Percentiles rank a stretch among this genome's conserved stretches.
Evolutionary conservation across 1,284 basidiomycete genomes (phyloP).

Genomic region (Porodaedalea pini): DNA sequence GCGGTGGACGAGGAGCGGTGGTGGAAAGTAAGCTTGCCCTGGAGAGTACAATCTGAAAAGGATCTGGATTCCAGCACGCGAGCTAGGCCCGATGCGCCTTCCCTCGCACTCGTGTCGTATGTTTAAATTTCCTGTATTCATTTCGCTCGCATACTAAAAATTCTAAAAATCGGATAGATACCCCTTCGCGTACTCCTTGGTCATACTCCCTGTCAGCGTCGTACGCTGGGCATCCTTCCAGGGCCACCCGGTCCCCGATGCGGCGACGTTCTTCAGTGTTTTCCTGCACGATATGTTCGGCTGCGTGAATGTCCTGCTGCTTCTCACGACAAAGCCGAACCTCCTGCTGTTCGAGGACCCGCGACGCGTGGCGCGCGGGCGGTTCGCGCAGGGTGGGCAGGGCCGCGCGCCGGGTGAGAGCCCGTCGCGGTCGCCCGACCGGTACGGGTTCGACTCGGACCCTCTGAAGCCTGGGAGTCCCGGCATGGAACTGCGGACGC

Average conservation of each 20-base stretch:
- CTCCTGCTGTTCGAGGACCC: constrained; percentile 14
- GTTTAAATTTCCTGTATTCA: neutral
- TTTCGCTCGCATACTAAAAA: neutral
- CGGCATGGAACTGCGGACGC: neutral
- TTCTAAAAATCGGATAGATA: constrained; percentile 24
- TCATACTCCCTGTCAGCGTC: constrained; percentile 30
- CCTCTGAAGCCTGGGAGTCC: neutral
- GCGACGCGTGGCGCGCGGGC: neutral
- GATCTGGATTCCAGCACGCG: neutral
- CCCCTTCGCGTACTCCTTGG: constrained; percentile 30
- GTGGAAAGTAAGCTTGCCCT: constrained; percentile 32
- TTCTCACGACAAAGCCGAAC: constrained; percentile 10
- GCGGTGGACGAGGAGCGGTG: constrained; percentile 31
- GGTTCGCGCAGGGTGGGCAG: neutral
- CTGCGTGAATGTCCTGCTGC: constrained; percentile 10
- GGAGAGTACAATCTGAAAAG: neutral
- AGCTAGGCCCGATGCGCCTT: constrained; percentile 1
- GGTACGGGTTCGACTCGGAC: neutral
- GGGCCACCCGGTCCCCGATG: constrained; percentile 27
- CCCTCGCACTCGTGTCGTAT: constrained; percentile 13
- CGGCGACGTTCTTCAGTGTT: constrained; percentile 32
- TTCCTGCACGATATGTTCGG: constrained; percentile 28
- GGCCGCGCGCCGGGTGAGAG: constrained; percentile 4
- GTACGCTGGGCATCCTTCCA: constrained; percentile 29
- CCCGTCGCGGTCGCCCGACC: neutral